A percentile compares a stretch with the other conserved stretches of the same genome.
phyloP scores from a whole-genome alignment of 2,329 filamentous ascomycete species.

The Helicocarpus griseus region DNA sequence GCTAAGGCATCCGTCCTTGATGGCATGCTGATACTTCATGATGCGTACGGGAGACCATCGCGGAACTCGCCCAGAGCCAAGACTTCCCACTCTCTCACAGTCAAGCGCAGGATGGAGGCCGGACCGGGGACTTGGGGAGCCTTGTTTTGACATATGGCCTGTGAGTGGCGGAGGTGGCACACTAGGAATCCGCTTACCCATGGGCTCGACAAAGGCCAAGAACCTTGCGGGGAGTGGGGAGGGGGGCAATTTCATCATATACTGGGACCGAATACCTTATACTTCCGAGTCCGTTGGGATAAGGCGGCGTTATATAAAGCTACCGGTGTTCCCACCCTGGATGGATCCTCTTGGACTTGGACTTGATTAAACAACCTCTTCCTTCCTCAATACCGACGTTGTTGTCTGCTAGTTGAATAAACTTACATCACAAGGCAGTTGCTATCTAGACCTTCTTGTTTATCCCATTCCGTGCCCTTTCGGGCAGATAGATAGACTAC shows the following conservation, averaged over 20 bases:
- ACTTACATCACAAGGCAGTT: no score
- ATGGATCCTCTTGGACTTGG: background rate
- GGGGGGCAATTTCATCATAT: background rate
- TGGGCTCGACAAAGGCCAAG: background rate
- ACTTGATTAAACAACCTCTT: background rate
- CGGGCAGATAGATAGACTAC: background rate
- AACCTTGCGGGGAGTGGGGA: background rate
- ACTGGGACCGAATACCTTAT: no score
- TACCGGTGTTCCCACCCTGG: background rate
- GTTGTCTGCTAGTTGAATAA: no score
- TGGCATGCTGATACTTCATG: no score
- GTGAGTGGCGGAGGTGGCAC: no score
- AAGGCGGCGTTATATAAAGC: conserved; percentile 1
- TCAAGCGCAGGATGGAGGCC: no score
- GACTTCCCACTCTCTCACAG: conserved; percentile 1
- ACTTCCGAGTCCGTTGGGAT: no score
- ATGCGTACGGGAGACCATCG: no score
- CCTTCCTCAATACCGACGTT: background rate
- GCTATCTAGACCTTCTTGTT: background rate
- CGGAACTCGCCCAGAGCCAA: background rate
- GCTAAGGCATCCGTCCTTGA: no score
- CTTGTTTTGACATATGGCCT: no score
- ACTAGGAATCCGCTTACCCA: background rate
- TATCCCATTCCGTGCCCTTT: background rate
- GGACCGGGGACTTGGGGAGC: no score